Conservation (phyloP, 495 filamentous ascomycete genomes). For the Podospora anserina region DNA sequence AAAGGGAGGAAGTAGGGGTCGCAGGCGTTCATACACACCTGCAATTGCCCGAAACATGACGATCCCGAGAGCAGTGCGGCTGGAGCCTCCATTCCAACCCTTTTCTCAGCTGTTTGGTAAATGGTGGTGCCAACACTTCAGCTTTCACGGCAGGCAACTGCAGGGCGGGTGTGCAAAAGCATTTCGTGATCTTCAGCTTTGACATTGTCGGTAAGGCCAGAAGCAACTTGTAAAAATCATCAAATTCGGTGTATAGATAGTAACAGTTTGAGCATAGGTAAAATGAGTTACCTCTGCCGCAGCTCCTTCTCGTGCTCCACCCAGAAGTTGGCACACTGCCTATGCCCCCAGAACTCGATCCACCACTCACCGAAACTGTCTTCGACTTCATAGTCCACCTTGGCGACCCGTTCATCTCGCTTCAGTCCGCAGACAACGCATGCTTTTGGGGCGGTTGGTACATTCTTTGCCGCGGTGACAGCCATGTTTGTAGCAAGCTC, state of each 20-base stretch:
- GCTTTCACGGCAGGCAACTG: not conserved
- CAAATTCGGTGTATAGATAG: not conserved
- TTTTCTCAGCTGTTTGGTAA: not conserved
- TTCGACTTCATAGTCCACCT: constrained; percentile 71
- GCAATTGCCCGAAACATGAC: not conserved
- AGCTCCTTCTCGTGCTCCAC: constrained; percentile 63
- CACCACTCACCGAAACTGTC: constrained; percentile 97
- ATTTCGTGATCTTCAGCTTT: not conserved
- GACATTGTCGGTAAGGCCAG: not conserved
- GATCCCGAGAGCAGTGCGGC: not conserved
- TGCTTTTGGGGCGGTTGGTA: constrained; percentile 64
- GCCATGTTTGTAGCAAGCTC: constrained; percentile 62
- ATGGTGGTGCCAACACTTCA: not conserved
- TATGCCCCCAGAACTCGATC: constrained; percentile 84
- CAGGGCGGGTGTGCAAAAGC: not conserved
- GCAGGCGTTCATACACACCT: not conserved
- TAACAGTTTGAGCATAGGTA: not conserved
- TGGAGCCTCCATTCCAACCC: not conserved
- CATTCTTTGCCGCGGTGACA: constrained; percentile 61
- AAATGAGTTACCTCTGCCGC: constrained; percentile 52
- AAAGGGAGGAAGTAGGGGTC: not conserved
- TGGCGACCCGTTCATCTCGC: constrained; percentile 74
- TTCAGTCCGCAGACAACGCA: constrained; percentile 88
- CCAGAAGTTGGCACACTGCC: constrained; percentile 83
- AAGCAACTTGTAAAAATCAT: not conserved